Percentiles rank a stretch among this genome's conserved stretches.
phyloP scores from a whole-genome alignment of 169 alveolate species.

The Plasmodium relictum region DNA sequence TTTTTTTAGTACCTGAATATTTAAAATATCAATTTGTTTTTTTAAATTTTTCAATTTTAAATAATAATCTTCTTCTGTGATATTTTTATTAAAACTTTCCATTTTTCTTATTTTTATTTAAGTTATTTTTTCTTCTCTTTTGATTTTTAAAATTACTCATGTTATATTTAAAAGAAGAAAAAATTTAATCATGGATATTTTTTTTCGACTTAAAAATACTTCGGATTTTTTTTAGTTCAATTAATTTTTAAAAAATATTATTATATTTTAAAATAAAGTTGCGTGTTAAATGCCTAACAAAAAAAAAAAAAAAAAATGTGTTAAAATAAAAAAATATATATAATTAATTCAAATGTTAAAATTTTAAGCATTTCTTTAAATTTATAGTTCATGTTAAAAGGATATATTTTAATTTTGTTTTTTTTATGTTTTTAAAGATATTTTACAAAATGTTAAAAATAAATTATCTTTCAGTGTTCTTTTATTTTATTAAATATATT shows the following conservation, averaged over 20 bases:
- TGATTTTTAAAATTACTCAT: constrained; percentile 23
- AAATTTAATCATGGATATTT: neutral
- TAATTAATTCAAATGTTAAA: too few relatives aligned
- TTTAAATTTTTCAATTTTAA: constrained; percentile 63
- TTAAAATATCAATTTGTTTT: constrained; percentile 60
- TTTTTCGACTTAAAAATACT: neutral
- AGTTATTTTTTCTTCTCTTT: constrained; percentile 11
- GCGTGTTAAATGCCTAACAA: too few relatives aligned
- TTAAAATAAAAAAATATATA: too few relatives aligned
- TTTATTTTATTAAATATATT: too few relatives aligned
- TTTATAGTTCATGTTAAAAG: too few relatives aligned
- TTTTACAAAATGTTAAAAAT: too few relatives aligned
- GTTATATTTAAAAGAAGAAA: constrained; percentile 15
- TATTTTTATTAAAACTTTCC: constrained; percentile 36
- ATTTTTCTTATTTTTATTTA: constrained; percentile 34
- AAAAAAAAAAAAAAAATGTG: too few relatives aligned
- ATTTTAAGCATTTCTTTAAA: too few relatives aligned
- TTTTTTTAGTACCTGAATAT: constrained; percentile 46
- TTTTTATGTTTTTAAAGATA: too few relatives aligned
- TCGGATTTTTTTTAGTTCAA: neutral
- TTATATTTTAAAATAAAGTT: neutral
- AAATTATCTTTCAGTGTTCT: too few relatives aligned
- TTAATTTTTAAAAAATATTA: neutral
- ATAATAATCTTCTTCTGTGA: constrained; percentile 65
- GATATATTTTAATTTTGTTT: too few relatives aligned